phyloP scores from a whole-genome alignment of 2,329 filamentous ascomycete genomes.

The Westerdykella aurantiaca region DNA sequence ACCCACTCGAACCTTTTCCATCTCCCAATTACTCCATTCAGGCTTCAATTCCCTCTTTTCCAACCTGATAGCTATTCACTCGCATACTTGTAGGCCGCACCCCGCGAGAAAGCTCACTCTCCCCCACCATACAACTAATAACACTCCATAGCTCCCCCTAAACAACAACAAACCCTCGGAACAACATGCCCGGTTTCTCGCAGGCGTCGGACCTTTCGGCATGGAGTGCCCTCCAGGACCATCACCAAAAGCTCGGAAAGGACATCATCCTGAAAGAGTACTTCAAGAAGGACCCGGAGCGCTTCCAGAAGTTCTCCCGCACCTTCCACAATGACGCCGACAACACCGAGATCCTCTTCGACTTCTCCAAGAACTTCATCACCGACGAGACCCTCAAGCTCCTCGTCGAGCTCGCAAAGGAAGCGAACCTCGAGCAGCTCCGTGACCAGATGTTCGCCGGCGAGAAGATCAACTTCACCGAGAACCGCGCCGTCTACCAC shows the following conservation, averaged over 20 bases:
- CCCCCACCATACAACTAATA: too few relatives aligned
- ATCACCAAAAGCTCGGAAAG: slow-evolving; percentile 81
- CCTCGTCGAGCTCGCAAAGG: slow-evolving; percentile 82
- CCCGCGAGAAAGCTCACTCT: slow-evolving; percentile 10
- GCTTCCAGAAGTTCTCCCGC: slow-evolving; percentile 85
- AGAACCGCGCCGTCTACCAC: slow-evolving; percentile 93
- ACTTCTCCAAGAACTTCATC: slow-evolving; percentile 98
- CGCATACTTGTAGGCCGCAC: slow-evolving; percentile 9
- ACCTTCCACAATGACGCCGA: slow-evolving; percentile 76
- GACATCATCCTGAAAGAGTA: slow-evolving; percentile 89
- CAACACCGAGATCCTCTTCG: slow-evolving; percentile 83
- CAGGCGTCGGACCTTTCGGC: slow-evolving; percentile 80
- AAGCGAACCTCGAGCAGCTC: slow-evolving; percentile 86
- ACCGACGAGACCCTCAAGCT: slow-evolving; percentile 86
- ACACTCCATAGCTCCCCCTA: slow-evolving; percentile 11
- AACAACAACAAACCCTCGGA: slow-evolving; percentile 9
- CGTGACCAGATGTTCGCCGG: slow-evolving; percentile 96
- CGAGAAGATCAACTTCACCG: slow-evolving; percentile 99
- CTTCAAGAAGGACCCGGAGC: slow-evolving; percentile 79
- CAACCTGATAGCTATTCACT: slow-evolving; percentile 2
- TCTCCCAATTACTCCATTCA: background rate
- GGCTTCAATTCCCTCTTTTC: slow-evolving; percentile 2
- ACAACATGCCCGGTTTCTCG: slow-evolving; percentile 58
- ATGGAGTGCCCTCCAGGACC: slow-evolving; percentile 86
- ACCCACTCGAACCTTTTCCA: background rate